Evolutionary conservation across 495 filamentous ascomycete genomes (phyloP).

Genomic region (Parathielavia appendiculata): DNA sequence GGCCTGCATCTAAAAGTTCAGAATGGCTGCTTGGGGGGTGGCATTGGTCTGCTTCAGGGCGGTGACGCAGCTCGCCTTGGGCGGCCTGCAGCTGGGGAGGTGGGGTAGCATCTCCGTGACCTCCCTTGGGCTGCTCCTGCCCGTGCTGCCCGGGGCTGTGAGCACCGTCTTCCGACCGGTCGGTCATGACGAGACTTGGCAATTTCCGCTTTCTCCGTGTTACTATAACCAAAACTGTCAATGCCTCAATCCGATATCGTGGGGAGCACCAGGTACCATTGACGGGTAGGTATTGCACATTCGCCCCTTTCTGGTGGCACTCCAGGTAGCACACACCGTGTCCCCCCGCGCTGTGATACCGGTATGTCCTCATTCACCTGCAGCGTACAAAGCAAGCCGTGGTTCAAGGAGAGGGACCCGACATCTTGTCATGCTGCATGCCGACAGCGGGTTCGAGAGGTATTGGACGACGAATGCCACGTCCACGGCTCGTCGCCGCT

Average conservation of each 20-base stretch:
- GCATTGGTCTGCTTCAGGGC: constrained; percentile 16
- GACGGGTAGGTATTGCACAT: not conserved
- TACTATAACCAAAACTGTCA: constrained; percentile 4
- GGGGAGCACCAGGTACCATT: not conserved
- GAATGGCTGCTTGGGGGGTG: constrained; percentile 1
- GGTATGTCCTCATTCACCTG: not conserved
- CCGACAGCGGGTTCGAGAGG: not conserved
- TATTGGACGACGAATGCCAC: constrained; percentile 14
- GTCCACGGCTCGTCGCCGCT: not conserved
- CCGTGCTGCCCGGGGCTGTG: not conserved
- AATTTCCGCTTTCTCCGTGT: not conserved
- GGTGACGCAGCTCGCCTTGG: constrained; percentile 27
- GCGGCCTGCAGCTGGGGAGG: constrained; percentile 22
- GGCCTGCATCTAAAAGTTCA: not conserved
- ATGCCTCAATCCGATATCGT: constrained; percentile 2
- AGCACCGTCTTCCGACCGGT: not conserved
- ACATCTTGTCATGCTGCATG: not conserved
- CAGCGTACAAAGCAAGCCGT: not conserved
- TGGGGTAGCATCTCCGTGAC: not conserved
- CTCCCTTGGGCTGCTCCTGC: not conserved
- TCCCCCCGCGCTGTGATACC: constrained; percentile 1
- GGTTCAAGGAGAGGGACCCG: constrained; percentile 1
- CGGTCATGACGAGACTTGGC: constrained; percentile 10
- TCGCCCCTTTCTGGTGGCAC: constrained; percentile 1
- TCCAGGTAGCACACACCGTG: not conserved